Evolutionary conservation across 805 yeast species (phyloP), one percentile per base, ranked within the genome.

Genomic region (Myxozyma melibiosi): DNA sequence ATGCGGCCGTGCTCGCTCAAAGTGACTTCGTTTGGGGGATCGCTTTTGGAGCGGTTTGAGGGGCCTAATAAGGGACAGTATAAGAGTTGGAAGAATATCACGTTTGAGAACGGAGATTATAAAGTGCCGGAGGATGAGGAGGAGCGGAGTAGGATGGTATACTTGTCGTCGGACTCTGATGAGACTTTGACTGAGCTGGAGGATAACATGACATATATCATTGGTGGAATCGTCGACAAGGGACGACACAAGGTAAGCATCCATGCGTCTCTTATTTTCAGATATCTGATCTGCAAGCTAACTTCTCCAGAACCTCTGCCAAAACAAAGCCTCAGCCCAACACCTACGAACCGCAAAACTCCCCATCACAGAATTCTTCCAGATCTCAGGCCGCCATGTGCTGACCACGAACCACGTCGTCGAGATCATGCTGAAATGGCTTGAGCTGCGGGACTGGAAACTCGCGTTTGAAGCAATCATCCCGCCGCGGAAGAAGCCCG

Each of bases 151-250:
- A 51, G 34, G 20, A 35, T 76, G 39, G 79, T 89, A 0, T 92
- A 94, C 67, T 73, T 92, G 35, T 85, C 96, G 0, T 95, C 97
- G 0, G 99, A 92, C 66, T 85, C 97, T 0, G 87, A 84, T 7
- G 86, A 85, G 6, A 81, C 77, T 22, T 66, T 94, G 34, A 82
- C 79, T 9, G 80, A 76, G 25, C 74, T 92, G 52, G 83, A 85
- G 59, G 81, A 83, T 4, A 88, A 85, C 2, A 76, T 78, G 69
- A 88, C 95, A 0, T 92, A 92, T 65, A 82, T 92, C 41, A 84
- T 92, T 48, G 99, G 99, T 8, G 99, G 98, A 0, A 92, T 92
- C 55, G 98, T 92, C 2, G 99, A 92, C 71, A 92, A 92, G 71
- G 95, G 95, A 58, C 80, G 98, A 65, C 61, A 67, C 51, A 66